Evolutionary conservation across 2,329 filamentous ascomycete genomes (phyloP).

Genomic region (Cladosporium phlei): DNA sequence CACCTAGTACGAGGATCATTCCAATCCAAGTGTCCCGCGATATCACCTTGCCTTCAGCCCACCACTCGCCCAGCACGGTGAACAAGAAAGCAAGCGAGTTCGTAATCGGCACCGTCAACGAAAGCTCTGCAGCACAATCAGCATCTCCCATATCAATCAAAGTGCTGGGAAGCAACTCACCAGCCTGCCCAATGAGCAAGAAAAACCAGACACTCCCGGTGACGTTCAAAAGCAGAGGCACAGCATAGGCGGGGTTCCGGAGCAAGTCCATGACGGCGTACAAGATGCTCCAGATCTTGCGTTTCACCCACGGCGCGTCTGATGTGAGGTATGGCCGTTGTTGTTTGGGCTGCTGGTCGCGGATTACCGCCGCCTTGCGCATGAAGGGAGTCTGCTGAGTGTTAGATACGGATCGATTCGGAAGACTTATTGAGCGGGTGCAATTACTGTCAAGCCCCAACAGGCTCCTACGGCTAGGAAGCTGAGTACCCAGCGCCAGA

Average conservation of each 20-base stretch:
- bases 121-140: conserved; percentile 60
- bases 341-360: conserved; percentile 42
- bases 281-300: conserved; percentile 59
- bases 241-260: conserved; percentile 73
- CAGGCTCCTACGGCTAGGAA: conserved; percentile 88
- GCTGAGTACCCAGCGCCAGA: conserved; percentile 78
- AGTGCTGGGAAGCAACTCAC: conserved; percentile 46
- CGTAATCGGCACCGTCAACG: conserved; percentile 87
- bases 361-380: conserved; percentile 69
- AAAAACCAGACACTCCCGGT: conserved; percentile 98
- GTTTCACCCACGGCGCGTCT: conserved; percentile 49
- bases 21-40: conserved; percentile 64
- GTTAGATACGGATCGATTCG: too few species aligned
- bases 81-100: conserved; percentile 96
- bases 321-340: conserved; percentile 51
- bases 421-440: too few species aligned
- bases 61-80: conserved; percentile 92
- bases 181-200: conserved; percentile 83
- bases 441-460: conserved; percentile 80
- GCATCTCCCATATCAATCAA: neutral
- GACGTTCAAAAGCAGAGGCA: conserved; percentile 80
- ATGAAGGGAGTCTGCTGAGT: conserved; percentile 78
- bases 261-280: conserved; percentile 76
- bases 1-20: conserved; percentile 71
- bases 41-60: conserved; percentile 86